phyloP scores from a whole-genome alignment of 441 rosid species.

The Arabidopsis lyrata region DNA sequence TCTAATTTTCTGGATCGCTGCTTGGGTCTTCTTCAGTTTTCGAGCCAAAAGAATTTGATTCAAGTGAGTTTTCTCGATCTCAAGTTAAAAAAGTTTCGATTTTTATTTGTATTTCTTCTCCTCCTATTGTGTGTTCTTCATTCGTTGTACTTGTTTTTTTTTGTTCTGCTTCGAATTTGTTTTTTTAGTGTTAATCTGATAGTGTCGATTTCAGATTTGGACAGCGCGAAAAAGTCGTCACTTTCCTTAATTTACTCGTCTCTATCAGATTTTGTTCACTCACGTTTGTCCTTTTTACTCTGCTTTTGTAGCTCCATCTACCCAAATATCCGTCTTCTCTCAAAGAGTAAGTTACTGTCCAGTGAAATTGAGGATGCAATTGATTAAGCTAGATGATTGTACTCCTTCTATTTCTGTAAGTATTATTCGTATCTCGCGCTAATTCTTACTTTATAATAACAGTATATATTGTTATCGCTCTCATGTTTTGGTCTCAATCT shows the following conservation, averaged over 20 bases:
- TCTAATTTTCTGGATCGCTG: neutral
- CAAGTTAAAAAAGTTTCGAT: constrained; percentile 13
- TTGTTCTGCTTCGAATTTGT: neutral
- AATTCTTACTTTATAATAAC: neutral
- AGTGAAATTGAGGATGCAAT: constrained; percentile 14
- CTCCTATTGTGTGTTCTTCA: neutral
- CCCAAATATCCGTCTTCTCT: neutral
- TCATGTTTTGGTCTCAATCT: constrained; percentile 2
- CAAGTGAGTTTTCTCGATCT: constrained; percentile 24
- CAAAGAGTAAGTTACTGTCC: constrained; percentile 1
- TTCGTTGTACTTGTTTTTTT: neutral
- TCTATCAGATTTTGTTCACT: constrained; percentile 8
- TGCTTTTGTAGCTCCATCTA: constrained; percentile 26
- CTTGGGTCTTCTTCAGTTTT: constrained; percentile 2
- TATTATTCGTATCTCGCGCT: neutral
- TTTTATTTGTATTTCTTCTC: constrained; percentile 9
- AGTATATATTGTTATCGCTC: neutral
- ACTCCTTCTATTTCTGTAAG: constrained; percentile 23
- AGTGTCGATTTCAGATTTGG: neutral
- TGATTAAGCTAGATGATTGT: neutral
- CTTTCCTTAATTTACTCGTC: neutral
- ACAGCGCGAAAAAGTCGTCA: neutral
- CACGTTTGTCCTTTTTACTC: constrained; percentile 10
- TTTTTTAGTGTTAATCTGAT: neutral
- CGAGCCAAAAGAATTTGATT: neutral